Evolutionary conservation across 495 filamentous ascomycete genomes (phyloP).

Genomic region (Polyplosphaeria fusca): DNA sequence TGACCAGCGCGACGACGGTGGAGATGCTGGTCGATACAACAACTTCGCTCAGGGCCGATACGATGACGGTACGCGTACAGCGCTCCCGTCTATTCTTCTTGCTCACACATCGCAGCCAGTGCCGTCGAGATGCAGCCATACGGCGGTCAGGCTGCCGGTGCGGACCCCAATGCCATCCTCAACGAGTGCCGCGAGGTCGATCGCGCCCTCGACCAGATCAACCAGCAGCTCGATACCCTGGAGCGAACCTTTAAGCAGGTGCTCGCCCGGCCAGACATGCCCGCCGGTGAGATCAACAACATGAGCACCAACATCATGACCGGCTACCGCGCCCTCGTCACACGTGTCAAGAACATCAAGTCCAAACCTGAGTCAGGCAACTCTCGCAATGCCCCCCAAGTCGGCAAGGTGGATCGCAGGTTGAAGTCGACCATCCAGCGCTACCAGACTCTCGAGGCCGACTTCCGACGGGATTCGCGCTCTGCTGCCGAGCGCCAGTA

Average conservation of each 20-base stretch:
- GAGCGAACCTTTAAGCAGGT: conserved; percentile 43
- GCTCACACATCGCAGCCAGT: conserved; percentile 12
- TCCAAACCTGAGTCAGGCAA: conserved; percentile 68
- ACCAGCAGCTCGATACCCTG: conserved; percentile 60
- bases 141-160: conserved; percentile 12
- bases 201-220: conserved; percentile 69
- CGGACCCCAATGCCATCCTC: conserved; percentile 65
- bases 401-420: conserved; percentile 72
- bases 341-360: conserved; percentile 75
- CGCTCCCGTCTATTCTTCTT: not conserved
- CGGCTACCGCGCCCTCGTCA: conserved; percentile 69
- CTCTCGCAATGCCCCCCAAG: conserved; percentile 68
- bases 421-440: conserved; percentile 72
- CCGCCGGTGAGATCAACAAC: conserved; percentile 50
- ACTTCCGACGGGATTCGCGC: conserved; percentile 71
- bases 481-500: conserved; percentile 85
- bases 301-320: conserved; percentile 71
- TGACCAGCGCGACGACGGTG: conserved; percentile 45
- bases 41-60: conserved; percentile 34
- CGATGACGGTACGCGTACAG: conserved; percentile 18
- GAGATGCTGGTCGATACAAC: conserved; percentile 38
- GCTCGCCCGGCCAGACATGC: conserved; percentile 30
- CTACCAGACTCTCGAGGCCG: conserved; percentile 73
- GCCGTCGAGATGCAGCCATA: conserved; percentile 46
- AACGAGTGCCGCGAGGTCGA: conserved; percentile 79